phyloP scores from a whole-genome alignment of 495 filamentous ascomycete genomes.

The Jackrogersella minutella region DNA sequence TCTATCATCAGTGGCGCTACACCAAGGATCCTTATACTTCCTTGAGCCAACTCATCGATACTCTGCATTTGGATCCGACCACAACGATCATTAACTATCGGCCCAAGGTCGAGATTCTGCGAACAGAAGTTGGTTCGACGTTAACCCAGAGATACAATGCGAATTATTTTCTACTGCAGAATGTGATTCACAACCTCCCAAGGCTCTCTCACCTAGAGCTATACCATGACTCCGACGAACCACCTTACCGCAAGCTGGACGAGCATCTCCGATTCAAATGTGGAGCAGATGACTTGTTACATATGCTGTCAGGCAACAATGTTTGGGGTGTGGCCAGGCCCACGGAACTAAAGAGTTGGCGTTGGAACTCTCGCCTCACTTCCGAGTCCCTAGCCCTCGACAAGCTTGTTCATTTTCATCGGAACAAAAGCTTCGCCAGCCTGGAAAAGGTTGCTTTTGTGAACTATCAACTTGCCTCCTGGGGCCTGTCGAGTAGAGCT shows the following conservation, averaged over 20 bases:
- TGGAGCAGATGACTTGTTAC: constrained; percentile 62
- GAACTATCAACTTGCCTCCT: constrained; percentile 65
- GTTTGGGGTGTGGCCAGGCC: neutral
- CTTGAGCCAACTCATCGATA: constrained; percentile 55
- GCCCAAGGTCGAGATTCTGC: constrained; percentile 73
- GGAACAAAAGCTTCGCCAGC: constrained; percentile 63
- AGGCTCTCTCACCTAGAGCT: constrained; percentile 64
- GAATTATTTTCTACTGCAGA: constrained; percentile 52
- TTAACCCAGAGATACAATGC: constrained; percentile 42
- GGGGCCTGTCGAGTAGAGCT: constrained; percentile 40
- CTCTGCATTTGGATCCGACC: constrained; percentile 21
- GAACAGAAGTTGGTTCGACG: constrained; percentile 65
- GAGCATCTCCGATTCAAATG: constrained; percentile 68
- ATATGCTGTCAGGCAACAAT: constrained; percentile 54
- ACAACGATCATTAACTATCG: constrained; percentile 60
- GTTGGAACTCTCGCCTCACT: constrained; percentile 77
- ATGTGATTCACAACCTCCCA: constrained; percentile 54
- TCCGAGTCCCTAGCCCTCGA: constrained; percentile 57
- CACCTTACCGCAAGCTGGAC: constrained; percentile 62
- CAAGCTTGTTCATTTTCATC: constrained; percentile 61
- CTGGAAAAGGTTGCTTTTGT: constrained; percentile 69
- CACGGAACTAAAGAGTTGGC: constrained; percentile 70
- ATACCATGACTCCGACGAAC: constrained; percentile 59
- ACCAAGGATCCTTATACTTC: constrained; percentile 48
- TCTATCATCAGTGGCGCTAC: constrained; percentile 51